These are phyloP conservation scores for Termitomyces sp. DNA, from an alignment of 768 basidiomycete species.

Conservation along the genomic window DNA sequence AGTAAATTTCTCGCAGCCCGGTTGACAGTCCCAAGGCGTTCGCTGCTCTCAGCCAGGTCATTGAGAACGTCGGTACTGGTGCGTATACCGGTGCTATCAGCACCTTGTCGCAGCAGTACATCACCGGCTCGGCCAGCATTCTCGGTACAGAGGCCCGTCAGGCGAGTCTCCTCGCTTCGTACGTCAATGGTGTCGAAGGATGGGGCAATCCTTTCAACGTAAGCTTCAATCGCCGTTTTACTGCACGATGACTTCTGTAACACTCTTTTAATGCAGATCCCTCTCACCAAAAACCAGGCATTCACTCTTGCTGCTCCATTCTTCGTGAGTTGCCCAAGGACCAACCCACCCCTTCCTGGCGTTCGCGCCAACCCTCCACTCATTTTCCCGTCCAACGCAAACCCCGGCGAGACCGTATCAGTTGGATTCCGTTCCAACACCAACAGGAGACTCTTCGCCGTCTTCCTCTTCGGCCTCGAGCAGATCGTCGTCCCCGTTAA, in stretches of 20 bases:
- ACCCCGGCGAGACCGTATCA: constrained; percentile 6
- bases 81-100: constrained; percentile 9
- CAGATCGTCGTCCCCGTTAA: constrained; percentile 5
- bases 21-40: constrained; percentile 2
- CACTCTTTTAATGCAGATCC: constrained; percentile 15
- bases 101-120: constrained; percentile 5
- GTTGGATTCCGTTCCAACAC: background rate
- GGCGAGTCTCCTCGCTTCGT: constrained; percentile 4
- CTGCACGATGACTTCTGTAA: background rate
- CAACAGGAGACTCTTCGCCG: background rate
- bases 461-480: constrained; percentile 7
- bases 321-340: constrained; percentile 42
- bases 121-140: constrained; percentile 9
- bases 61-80: constrained; percentile 10
- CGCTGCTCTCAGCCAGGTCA: constrained; percentile 4
- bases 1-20: background rate
- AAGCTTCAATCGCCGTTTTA: background rate
- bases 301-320: constrained; percentile 32
- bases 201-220: constrained; percentile 12
- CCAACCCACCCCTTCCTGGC: constrained; percentile 38
- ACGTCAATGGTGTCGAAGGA: constrained; percentile 10
- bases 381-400: constrained; percentile 16
- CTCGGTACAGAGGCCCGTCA: constrained; percentile 13
- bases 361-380: constrained; percentile 45
- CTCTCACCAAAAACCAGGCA: constrained; percentile 25